Base-by-base conservation (phyloP, 108 stramenopile species). In the Epithemia pelagica region DNA sequence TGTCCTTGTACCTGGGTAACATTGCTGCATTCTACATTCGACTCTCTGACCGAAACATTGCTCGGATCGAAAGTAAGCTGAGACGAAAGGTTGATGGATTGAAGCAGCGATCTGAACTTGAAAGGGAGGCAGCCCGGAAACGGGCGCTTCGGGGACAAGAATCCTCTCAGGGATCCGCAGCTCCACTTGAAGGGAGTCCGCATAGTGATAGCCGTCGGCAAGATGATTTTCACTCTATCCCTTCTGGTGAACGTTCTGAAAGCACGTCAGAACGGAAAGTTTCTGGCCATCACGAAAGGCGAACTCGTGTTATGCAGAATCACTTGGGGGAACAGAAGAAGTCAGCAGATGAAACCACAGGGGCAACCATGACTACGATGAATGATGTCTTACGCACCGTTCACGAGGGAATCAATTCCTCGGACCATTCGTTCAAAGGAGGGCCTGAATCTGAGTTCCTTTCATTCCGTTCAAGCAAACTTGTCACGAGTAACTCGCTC, bases 21-120 rank as follows among this genome's bases (percentile, higher is more conserved):
- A 85, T 95, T 18, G 93, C 93, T 2, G 73, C 85, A 0, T 88
- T 85, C 32, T 95, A 95, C 62, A 90, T 95, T 61, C 83, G 81
- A 20, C 61, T 91, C 29, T 85, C 84, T 65, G 81, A 86, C 30
- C 70, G 66, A 18, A 88, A 95, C 58, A 86, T 95, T 32, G 54
- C 65, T 31, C 67, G 86, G 32, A 84, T 90, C 63, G 89, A 93
- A 72, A 54, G 76, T 55, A 61, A 71, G 25, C 74, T 90, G 74
- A 57, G 92, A 32, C 74, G 77, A 24, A 72, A 82, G 23, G 58
- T 84, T 21, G 75, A 85, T 51, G 65, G 66, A 56, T 68, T 67
- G 10, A 85, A 84, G 55, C 77, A 77, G 20, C 51, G 64, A 68
- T 80, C 72, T 0, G 82, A 85, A 65, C 67, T 68, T 37, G 75